phyloP scores from a whole-genome alignment of 805 yeast genomes.

The Zygosaccharomyces bisporus region DNA sequence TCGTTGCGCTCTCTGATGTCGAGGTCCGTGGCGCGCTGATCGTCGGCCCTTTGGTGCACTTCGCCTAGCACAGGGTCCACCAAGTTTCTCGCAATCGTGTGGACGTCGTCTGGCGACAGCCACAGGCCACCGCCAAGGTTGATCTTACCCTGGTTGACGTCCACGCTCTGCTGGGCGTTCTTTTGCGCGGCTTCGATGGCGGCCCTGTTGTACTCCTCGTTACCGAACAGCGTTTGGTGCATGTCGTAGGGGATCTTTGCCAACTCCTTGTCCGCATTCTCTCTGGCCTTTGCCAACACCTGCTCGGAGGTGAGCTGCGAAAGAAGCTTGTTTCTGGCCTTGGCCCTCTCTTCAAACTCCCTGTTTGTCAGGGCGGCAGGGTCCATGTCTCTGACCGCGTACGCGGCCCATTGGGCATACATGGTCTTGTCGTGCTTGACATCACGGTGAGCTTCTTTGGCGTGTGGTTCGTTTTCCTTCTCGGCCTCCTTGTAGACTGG shows the following conservation, averaged over 20 bases:
- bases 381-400: constrained; percentile 38
- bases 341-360: constrained; percentile 44
- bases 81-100: constrained; percentile 69
- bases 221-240: constrained; percentile 27
- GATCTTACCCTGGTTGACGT: constrained; percentile 49
- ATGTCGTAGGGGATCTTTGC: constrained; percentile 38
- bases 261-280: constrained; percentile 44
- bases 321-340: constrained; percentile 27
- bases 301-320: constrained; percentile 34
- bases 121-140: constrained; percentile 86
- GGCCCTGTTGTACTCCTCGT: constrained; percentile 59
- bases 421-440: constrained; percentile 22
- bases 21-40: constrained; percentile 59
- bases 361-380: constrained; percentile 38
- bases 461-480: background rate
- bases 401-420: constrained; percentile 44
- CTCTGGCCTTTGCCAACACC: constrained; percentile 50
- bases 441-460: background rate
- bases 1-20: constrained; percentile 38
- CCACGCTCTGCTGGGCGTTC: constrained; percentile 51
- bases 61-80: constrained; percentile 82
- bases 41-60: constrained; percentile 62
- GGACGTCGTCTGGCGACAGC: constrained; percentile 71
- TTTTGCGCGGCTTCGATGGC: constrained; percentile 78
- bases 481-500: constrained; percentile 13